Conservation (phyloP, 768 basidiomycete species). For the Termitomyces eurrhizus region DNA sequence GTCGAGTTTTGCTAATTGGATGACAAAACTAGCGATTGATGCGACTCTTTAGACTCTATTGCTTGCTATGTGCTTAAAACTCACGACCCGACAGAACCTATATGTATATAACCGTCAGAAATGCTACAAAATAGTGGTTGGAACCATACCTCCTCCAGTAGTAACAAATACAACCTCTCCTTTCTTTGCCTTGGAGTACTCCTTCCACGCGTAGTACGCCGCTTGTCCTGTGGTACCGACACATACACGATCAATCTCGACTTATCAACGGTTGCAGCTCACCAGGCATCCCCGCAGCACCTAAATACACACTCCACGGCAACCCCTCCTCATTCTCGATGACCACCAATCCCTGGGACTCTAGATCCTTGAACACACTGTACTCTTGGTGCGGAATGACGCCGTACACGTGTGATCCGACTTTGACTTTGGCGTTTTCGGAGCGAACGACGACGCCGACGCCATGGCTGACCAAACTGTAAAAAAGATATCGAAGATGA, state of each 20-base stretch:
- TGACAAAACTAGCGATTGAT: no score
- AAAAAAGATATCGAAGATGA: neutral
- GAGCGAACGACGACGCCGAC: constrained; percentile 44
- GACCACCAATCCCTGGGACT: constrained; percentile 17
- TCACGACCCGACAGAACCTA: no score
- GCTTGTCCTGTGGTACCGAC: no score
- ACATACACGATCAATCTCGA: neutral
- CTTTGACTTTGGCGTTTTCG: constrained; percentile 27
- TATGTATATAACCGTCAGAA: no score
- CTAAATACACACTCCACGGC: constrained; percentile 46
- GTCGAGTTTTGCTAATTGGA: no score
- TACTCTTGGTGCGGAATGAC: constrained; percentile 35
- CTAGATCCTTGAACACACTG: constrained; percentile 22
- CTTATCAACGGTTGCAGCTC: constrained; percentile 12
- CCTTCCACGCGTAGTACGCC: no score
- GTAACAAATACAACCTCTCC: no score
- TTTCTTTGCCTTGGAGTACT: no score
- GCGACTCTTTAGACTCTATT: no score
- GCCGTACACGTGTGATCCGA: constrained; percentile 40
- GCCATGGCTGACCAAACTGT: constrained; percentile 30
- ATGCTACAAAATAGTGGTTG: no score
- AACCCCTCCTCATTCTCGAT: constrained; percentile 40
- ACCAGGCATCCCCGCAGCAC: constrained; percentile 55
- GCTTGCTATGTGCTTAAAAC: no score
- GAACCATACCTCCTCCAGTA: no score